These are phyloP conservation scores for Trypanosoma rangeli DNA, from an alignment of 208 protist genomes.

Conservation along the genomic window DNA sequence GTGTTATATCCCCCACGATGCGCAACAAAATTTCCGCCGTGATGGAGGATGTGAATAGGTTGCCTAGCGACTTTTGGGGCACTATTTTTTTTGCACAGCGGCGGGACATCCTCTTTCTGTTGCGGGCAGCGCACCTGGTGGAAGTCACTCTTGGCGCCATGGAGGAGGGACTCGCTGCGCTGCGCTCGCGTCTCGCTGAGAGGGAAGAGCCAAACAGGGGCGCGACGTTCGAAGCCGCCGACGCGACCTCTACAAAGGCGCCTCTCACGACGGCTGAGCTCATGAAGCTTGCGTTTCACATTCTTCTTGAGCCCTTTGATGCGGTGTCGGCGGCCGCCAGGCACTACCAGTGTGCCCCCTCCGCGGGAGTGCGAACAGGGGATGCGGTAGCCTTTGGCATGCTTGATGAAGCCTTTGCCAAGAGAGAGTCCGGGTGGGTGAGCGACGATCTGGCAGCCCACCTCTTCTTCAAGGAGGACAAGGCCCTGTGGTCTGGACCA, in stretches of 20 bases:
- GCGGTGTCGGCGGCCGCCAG: conserved; percentile 7
- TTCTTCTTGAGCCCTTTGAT: conserved; percentile 26
- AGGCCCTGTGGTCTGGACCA: conserved; percentile 22
- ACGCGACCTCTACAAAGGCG: not conserved
- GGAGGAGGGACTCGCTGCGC: conserved; percentile 9
- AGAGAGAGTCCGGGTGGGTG: conserved; percentile 1
- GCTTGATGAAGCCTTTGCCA: not conserved
- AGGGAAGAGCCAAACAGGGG: not conserved
- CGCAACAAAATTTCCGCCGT: conserved; percentile 14
- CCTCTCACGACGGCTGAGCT: conserved; percentile 9
- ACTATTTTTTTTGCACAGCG: conserved; percentile 39
- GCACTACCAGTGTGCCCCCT: conserved; percentile 8
- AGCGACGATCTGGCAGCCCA: conserved; percentile 29
- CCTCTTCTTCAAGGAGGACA: conserved; percentile 20
- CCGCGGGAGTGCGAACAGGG: not conserved
- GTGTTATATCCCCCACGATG: conserved; percentile 25
- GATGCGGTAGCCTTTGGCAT: conserved; percentile 22
- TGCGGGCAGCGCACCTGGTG: conserved; percentile 33
- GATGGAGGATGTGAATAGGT: conserved; percentile 7
- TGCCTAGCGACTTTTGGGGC: conserved; percentile 27
- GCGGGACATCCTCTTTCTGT: conserved; percentile 41
- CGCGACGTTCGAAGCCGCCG: not conserved
- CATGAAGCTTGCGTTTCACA: conserved; percentile 18
- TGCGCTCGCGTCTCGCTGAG: not conserved
- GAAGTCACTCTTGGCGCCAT: conserved; percentile 28